Percentiles rank a stretch among this genome's conserved stretches.
Evolutionary conservation across 306 rosid species (phyloP).

Genomic region (Astragalus membranaceus): DNA sequence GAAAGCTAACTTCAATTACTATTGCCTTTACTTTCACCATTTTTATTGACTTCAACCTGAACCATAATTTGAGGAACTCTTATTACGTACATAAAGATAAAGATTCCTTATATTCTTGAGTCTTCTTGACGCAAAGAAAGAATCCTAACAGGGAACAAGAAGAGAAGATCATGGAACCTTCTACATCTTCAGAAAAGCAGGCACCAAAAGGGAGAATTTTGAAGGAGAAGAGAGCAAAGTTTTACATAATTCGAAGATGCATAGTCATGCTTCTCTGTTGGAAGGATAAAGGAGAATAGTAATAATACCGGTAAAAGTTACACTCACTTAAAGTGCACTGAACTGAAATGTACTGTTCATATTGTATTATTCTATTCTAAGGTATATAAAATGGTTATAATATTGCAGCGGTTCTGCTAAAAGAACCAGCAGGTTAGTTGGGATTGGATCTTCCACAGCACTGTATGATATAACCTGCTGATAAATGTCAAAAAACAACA

Average conservation of each 20-base stretch:
- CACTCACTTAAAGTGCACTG: not conserved
- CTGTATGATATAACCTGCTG: conserved; percentile 1
- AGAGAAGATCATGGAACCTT: conserved; percentile 21
- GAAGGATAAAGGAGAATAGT: conserved; percentile 36
- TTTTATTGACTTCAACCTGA: conserved; percentile 17
- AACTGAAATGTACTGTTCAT: conserved; percentile 9
- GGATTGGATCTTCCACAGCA: conserved; percentile 13
- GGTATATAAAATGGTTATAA: not conserved
- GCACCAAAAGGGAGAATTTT: conserved; percentile 29
- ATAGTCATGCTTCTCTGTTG: conserved; percentile 48
- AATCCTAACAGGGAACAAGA: not conserved
- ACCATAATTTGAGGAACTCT: conserved; percentile 12
- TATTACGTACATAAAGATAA: not conserved
- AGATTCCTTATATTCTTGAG: not conserved
- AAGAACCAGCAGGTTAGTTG: not conserved
- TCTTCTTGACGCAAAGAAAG: not conserved
- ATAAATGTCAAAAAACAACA: conserved; percentile 7
- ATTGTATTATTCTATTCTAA: not conserved
- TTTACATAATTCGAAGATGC: conserved; percentile 40
- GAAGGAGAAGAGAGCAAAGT: conserved; percentile 45
- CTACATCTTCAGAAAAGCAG: conserved; percentile 30
- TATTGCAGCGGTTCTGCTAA: conserved; percentile 9
- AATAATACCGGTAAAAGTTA: conserved; percentile 15
- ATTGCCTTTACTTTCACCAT: conserved; percentile 23
- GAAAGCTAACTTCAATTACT: conserved; percentile 27